These are phyloP conservation scores for Sporormia fimetaria DNA, from an alignment of 495 filamentous ascomycete genomes.

Conservation along the genomic window DNA sequence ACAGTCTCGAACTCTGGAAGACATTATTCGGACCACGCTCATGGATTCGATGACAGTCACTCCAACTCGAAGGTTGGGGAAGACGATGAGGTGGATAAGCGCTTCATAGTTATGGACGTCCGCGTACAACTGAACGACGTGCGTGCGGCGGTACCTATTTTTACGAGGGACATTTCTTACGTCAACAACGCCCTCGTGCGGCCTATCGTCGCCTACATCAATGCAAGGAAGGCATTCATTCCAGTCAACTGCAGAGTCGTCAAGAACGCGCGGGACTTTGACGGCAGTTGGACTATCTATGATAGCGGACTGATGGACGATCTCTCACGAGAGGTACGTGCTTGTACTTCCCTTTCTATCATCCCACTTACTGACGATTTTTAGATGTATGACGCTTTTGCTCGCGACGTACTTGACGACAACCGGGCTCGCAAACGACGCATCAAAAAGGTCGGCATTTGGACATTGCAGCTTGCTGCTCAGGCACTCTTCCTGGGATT, in stretches of 20 bases:
- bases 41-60: slow-evolving; percentile 14
- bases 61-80: not conserved
- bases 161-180: slow-evolving; percentile 81
- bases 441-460: slow-evolving; percentile 92
- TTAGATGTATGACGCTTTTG: slow-evolving; percentile 82
- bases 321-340: slow-evolving; percentile 66
- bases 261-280: slow-evolving; percentile 76
- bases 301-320: slow-evolving; percentile 95
- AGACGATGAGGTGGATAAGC: slow-evolving; percentile 40
- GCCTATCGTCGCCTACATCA: slow-evolving; percentile 98
- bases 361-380: slow-evolving; percentile 9
- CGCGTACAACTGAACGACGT: slow-evolving; percentile 86
- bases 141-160: slow-evolving; percentile 79
- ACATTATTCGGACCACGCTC: slow-evolving; percentile 12
- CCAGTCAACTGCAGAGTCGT: slow-evolving; percentile 89
- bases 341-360: not conserved
- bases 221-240: slow-evolving; percentile 83
- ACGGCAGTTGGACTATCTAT: slow-evolving; percentile 90
- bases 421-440: slow-evolving; percentile 71
- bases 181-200: slow-evolving; percentile 90
- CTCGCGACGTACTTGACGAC: slow-evolving; percentile 66
- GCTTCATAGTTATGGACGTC: slow-evolving; percentile 80
- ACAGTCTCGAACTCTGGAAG: slow-evolving; percentile 48
- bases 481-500: slow-evolving; percentile 94
- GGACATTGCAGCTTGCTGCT: slow-evolving; percentile 80